These are phyloP conservation scores for Chytriomyces sp. DNA, from an alignment of 192 early-diverging fungal species.

Conservation along the genomic window DNA sequence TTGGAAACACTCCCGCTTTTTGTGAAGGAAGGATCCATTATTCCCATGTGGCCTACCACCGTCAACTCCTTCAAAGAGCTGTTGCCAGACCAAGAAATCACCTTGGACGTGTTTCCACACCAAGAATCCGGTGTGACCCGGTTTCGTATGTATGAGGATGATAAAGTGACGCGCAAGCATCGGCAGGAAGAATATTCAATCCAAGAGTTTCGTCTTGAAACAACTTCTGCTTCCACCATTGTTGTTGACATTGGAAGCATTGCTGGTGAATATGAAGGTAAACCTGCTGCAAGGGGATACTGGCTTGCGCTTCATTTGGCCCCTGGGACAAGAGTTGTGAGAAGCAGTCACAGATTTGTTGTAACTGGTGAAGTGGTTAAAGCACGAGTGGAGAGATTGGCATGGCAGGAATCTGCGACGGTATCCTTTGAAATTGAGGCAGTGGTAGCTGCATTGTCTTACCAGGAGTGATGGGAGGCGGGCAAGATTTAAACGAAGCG, in stretches of 20 bases:
- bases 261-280: conserved; percentile 3
- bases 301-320: background rate
- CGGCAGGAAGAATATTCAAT: background rate
- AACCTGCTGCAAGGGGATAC: conserved; percentile 9
- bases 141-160: conserved; percentile 20
- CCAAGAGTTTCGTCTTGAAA: conserved; percentile 9
- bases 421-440: no score
- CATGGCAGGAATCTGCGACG: no score
- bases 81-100: background rate
- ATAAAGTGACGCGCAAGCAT: conserved; percentile 3
- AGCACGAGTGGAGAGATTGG: no score
- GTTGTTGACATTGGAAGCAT: conserved; percentile 2
- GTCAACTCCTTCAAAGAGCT: conserved; percentile 9
- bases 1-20: conserved; percentile 30
- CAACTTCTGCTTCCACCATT: background rate
- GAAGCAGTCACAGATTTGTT: no score
- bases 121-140: background rate
- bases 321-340: no score
- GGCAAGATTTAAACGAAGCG: no score
- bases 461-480: no score
- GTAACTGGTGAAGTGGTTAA: no score
- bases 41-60: conserved; percentile 12
- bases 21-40: conserved; percentile 25
- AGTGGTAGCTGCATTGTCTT: no score
- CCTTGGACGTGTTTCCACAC: conserved; percentile 11